A percentile compares a stretch with the other conserved stretches of the same genome.
Conservation (phyloP, 306 rosid genomes). For the Cucumis melo region DNA sequence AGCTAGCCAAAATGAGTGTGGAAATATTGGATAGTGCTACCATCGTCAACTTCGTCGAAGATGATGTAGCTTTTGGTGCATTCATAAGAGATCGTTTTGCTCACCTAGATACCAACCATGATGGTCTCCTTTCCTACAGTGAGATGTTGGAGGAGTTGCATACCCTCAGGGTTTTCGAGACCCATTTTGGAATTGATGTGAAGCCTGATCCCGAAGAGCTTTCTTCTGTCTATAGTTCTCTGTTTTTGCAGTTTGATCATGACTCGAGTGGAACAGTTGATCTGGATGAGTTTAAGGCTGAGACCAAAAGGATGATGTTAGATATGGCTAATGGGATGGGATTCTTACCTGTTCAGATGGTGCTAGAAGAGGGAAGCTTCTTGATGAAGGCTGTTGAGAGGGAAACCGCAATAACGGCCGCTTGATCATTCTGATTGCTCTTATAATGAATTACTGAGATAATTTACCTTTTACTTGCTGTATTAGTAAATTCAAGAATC, state of each 20-base stretch:
- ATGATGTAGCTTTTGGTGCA: constrained; percentile 47
- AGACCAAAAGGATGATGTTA: constrained; percentile 56
- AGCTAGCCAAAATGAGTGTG: constrained; percentile 43
- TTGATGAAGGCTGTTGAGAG: constrained; percentile 55
- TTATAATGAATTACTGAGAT: background rate
- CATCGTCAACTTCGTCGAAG: constrained; percentile 48
- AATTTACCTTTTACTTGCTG: background rate
- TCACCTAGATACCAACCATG: constrained; percentile 43
- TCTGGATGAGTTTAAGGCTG: constrained; percentile 52
- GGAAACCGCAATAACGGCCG: constrained; percentile 18
- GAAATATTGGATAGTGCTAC: constrained; percentile 60
- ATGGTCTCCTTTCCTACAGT: constrained; percentile 47
- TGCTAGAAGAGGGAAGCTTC: constrained; percentile 43
- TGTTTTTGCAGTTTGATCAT: constrained; percentile 57
- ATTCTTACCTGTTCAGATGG: constrained; percentile 60
- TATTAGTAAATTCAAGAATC: background rate
- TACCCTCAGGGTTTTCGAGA: constrained; percentile 44
- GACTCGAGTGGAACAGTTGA: constrained; percentile 46
- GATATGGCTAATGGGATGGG: constrained; percentile 72
- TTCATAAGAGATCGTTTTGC: constrained; percentile 23
- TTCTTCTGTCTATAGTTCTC: constrained; percentile 35
- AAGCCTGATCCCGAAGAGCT: constrained; percentile 44
- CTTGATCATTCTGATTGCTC: background rate
- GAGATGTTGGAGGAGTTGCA: constrained; percentile 70
- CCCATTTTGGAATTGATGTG: constrained; percentile 51